Evolutionary conservation across 1,139 yeast species (phyloP).

Genomic region (Casaregolazyma suthepensis): DNA sequence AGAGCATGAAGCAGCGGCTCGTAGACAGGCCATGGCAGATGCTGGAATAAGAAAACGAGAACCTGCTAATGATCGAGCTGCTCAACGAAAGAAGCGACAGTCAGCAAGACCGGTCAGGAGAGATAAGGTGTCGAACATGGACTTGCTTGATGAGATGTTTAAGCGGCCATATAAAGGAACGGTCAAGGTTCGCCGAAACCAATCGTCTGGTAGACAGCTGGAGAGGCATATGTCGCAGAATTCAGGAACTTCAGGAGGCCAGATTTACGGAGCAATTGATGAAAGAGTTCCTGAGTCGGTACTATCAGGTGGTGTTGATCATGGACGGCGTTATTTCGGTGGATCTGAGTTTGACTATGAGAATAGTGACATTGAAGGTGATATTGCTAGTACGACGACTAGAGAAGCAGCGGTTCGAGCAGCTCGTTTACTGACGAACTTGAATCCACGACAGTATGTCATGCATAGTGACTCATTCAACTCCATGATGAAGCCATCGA

Average conservation of each 20-base stretch:
- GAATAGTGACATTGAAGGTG: slow-evolving; percentile 3
- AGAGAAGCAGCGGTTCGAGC: neutral
- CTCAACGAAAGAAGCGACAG: slow-evolving; percentile 3
- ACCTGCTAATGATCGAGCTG: neutral
- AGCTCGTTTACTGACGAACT: neutral
- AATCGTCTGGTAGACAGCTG: neutral
- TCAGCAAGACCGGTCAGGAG: slow-evolving; percentile 10
- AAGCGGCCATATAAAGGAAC: slow-evolving; percentile 27
- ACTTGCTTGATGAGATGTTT: slow-evolving; percentile 28
- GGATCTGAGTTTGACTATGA: slow-evolving; percentile 7
- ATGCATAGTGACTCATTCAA: slow-evolving; percentile 8
- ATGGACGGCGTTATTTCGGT: slow-evolving; percentile 1
- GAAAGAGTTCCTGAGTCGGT: slow-evolving; percentile 1
- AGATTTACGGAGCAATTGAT: neutral
- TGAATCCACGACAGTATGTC: neutral
- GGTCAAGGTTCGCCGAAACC: neutral
- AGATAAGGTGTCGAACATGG: slow-evolving; percentile 25
- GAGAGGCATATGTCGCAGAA: neutral
- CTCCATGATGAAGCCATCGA: slow-evolving; percentile 4
- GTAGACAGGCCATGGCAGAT: slow-evolving; percentile 4
- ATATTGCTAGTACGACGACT: slow-evolving; percentile 4
- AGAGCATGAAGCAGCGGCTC: neutral
- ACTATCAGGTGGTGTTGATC: slow-evolving; percentile 3
- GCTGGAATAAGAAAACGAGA: slow-evolving; percentile 6
- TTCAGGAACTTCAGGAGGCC: neutral